Conservation (phyloP, 2,329 filamentous ascomycete genomes). For the Ceratocystis colombiana region DNA sequence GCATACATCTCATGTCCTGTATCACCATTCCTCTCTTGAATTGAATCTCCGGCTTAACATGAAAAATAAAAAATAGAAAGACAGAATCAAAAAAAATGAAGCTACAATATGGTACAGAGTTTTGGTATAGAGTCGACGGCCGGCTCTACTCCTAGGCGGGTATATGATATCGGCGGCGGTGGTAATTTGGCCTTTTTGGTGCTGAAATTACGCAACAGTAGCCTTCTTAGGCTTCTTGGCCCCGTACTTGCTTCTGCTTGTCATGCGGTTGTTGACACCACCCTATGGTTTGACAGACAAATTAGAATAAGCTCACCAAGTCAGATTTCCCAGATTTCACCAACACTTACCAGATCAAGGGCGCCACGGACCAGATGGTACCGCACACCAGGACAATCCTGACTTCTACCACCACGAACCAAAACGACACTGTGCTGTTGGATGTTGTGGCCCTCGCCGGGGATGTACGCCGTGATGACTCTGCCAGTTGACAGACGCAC, state of each 20-base stretch:
- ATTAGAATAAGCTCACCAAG: background rate
- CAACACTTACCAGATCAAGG: constrained; percentile 70
- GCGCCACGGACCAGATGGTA: constrained; percentile 89
- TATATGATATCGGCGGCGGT: background rate
- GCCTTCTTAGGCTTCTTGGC: constrained; percentile 96
- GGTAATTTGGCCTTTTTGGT: background rate
- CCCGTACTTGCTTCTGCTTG: constrained; percentile 88
- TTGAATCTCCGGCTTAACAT: background rate
- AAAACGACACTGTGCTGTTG: constrained; percentile 97
- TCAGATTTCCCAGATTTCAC: background rate
- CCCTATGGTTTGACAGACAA: constrained; percentile 45
- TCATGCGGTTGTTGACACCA: constrained; percentile 75
- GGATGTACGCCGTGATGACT: constrained; percentile 86
- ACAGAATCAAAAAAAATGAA: background rate
- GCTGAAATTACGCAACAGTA: constrained; percentile 38
- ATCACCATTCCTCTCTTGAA: background rate
- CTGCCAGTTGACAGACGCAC: constrained; percentile 79
- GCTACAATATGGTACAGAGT: constrained; percentile 23
- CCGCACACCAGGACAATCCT: constrained; percentile 97
- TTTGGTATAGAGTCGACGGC: background rate
- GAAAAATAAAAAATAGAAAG: constrained; percentile 2
- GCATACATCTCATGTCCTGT: background rate
- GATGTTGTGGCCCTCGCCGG: constrained; percentile 95
- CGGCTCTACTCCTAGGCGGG: background rate
- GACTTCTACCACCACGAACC: constrained; percentile 81